Evolutionary conservation across 2,329 filamentous ascomycete species (phyloP).

Genomic region (Talaromyces sp.): DNA sequence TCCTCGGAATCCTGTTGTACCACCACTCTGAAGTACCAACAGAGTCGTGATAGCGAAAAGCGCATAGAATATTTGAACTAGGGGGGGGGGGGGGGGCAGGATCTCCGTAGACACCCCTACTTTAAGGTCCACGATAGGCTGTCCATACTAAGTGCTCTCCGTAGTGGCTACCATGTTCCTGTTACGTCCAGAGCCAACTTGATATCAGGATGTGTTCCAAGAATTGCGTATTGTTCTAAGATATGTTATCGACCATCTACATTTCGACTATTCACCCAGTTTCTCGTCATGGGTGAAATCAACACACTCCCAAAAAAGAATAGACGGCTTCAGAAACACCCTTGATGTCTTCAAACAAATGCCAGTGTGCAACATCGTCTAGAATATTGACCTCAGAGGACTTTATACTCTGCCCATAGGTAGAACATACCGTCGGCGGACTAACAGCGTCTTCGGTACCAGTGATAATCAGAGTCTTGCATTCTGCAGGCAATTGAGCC

Average conservation of each 20-base stretch:
- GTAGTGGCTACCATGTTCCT: too few species aligned
- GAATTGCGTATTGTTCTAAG: background rate
- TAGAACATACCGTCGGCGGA: constrained; percentile 35
- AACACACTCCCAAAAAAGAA: background rate
- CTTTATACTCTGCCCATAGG: constrained; percentile 28
- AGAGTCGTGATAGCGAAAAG: too few species aligned
- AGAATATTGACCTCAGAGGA: constrained; percentile 30
- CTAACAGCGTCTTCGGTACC: constrained; percentile 48
- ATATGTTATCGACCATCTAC: background rate
- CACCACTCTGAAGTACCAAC: too few species aligned
- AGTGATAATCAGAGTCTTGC: constrained; percentile 40
- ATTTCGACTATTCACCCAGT: background rate
- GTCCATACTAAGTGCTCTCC: too few species aligned
- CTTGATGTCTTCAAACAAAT: constrained; percentile 48
- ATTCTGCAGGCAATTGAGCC: constrained; percentile 20
- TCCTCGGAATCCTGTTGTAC: too few species aligned
- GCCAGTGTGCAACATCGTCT: constrained; percentile 50
- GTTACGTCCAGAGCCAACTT: too few species aligned
- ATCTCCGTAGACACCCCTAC: background rate
- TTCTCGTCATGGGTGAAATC: background rate
- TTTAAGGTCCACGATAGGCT: too few species aligned
- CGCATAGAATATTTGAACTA: background rate
- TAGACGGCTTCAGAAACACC: constrained; percentile 28
- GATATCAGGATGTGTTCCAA: too few species aligned
- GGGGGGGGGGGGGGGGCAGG: background rate